Evolutionary conservation across 225 moss, liverwort and hornwort genomes (phyloP), one percentile per base, ranked within the genome.

Genomic region (Polytrichum formosum): DNA sequence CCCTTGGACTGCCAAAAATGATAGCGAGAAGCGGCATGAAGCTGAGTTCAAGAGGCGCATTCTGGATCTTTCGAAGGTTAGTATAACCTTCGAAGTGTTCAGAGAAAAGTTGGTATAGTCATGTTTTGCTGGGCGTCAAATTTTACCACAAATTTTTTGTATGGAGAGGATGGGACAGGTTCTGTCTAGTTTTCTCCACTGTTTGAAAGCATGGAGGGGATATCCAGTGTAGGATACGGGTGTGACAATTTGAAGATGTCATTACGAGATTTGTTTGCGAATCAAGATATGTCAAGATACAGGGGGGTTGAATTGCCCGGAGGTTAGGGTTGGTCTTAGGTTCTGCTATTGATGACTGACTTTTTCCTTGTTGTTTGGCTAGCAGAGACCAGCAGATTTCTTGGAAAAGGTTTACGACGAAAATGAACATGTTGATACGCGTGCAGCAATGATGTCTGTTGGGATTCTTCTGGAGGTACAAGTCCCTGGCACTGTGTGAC

Each of bases 1-100:
- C 4, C 85, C 93, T 31, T 85, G 87, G 87, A 80, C 84, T 68
- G 82, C 81, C 28, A 84, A 85, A 64, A 82, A 80, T 71, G 91
- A 91, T 20, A 35, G 30, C 35, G 90, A 90, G 78, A 91, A 85
- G 76, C 78, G 73, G 70, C 77, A 87, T 53, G 90, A 91, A 73
- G 80, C 75, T 35, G 91, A 89, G 68, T 90, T 96, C 74, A 90
- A 87, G 69, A 81, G 80, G 64, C 87, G 90, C 60, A 89, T 93
- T 78, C 83, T 91, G 74, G 85, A 87, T 75, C 66, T 91, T 54
- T 82, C 91, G 30, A 85, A 89, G 84, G 91, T 91, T 46, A 72
- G 87, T 80, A 58, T 33, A 61, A 67, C 18, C n/a, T 1, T 27
- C 4, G 22, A 8, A 17, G 19, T 66, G 20, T 71, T 55, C 29